phyloP scores from a whole-genome alignment of 257 asterid genomes.

The Scutellaria galericulata region DNA sequence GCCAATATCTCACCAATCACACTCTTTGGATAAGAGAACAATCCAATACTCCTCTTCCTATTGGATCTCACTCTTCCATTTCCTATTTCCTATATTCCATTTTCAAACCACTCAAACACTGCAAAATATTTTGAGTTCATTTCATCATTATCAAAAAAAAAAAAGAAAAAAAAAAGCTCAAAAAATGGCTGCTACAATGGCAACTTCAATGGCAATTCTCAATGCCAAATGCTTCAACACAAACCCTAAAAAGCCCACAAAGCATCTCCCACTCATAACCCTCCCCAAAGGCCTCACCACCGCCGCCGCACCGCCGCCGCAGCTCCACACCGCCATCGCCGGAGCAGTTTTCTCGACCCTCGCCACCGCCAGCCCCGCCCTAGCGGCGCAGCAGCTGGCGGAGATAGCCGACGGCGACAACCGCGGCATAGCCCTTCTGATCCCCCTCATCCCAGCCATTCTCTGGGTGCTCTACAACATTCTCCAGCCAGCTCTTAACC shows the following conservation, averaged over 20 bases:
- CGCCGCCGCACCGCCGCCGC: constrained; percentile 1
- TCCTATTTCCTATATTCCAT: constrained; percentile 39
- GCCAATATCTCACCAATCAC: constrained; percentile 55
- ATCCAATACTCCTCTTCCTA: constrained; percentile 49
- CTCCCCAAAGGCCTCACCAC: constrained; percentile 54
- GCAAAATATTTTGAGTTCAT: neutral
- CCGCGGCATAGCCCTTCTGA: constrained; percentile 76
- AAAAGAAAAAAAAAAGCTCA: neutral
- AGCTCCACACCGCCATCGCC: constrained; percentile 46
- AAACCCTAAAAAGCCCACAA: constrained; percentile 40
- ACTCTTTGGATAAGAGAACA: constrained; percentile 64
- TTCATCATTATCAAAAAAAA: neutral
- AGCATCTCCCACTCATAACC: constrained; percentile 52
- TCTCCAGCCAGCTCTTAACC: constrained; percentile 85
- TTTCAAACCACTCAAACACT: constrained; percentile 17
- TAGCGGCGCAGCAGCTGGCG: constrained; percentile 90
- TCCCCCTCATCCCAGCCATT: constrained; percentile 79
- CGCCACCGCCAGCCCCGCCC: constrained; percentile 68
- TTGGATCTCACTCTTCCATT: constrained; percentile 44
- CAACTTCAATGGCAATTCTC: constrained; percentile 71
- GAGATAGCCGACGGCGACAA: constrained; percentile 88
- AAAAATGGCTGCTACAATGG: constrained; percentile 74
- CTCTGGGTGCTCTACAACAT: constrained; percentile 92
- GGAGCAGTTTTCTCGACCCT: constrained; percentile 82
- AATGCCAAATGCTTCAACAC: constrained; percentile 55